Evolutionary conservation across 2,329 filamentous ascomycete species (phyloP).

Genomic region (Coniella vitis): DNA sequence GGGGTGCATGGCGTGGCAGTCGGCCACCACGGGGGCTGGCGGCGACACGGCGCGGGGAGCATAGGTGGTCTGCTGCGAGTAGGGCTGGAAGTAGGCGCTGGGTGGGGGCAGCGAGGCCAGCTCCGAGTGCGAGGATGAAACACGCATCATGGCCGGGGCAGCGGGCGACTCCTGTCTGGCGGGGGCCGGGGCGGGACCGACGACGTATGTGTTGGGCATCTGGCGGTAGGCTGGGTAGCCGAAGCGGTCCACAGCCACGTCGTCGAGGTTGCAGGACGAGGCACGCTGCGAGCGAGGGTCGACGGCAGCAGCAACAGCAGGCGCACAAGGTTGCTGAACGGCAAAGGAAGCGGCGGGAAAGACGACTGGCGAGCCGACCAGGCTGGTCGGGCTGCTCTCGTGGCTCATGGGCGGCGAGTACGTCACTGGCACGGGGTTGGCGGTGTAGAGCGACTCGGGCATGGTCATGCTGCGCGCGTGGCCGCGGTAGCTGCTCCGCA

Average conservation of each 20-base stretch:
- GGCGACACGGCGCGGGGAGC: constrained; percentile 37
- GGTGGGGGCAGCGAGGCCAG: constrained; percentile 12
- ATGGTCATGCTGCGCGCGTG: constrained; percentile 56
- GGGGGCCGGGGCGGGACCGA: constrained; percentile 21
- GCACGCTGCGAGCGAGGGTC: constrained; percentile 47
- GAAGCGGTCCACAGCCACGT: constrained; percentile 58
- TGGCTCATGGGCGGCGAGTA: constrained; percentile 28
- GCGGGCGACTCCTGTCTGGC: constrained; percentile 22
- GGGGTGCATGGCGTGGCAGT: constrained; percentile 19
- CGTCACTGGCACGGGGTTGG: constrained; percentile 25
- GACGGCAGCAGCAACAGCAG: constrained; percentile 25
- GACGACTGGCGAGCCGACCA: constrained; percentile 62
- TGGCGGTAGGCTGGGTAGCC: constrained; percentile 81
- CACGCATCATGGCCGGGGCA: constrained; percentile 20
- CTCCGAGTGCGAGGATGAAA: constrained; percentile 27
- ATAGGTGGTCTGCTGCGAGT: constrained; percentile 28
- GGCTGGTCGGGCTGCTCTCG: constrained; percentile 30
- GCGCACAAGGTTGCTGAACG: constrained; percentile 15
- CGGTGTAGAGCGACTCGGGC: constrained; percentile 45
- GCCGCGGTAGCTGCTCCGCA: constrained; percentile 31
- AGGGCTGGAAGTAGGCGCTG: constrained; percentile 33
- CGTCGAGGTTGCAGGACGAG: constrained; percentile 63
- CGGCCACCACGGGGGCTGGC: constrained; percentile 29
- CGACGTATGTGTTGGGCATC: constrained; percentile 49
- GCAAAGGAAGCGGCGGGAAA: constrained; percentile 36